phyloP scores from a whole-genome alignment of 208 protist genomes.

The Vickermania ingenoplastis region DNA sequence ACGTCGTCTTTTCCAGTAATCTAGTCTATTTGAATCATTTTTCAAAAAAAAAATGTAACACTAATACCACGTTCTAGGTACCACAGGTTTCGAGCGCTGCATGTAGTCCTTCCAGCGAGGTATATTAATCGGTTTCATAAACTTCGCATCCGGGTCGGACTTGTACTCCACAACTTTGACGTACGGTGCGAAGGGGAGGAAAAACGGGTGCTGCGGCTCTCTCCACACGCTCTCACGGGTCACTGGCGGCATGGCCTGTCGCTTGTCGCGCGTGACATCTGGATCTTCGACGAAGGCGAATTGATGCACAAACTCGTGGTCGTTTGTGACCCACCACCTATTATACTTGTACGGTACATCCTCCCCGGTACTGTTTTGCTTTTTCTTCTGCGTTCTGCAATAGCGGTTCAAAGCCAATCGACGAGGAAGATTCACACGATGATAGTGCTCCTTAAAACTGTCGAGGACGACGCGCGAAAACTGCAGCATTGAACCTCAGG shows the following conservation, averaged over 20 bases:
- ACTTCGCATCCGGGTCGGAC: constrained; percentile 82
- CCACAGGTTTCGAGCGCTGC: constrained; percentile 79
- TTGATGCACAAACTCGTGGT: constrained; percentile 87
- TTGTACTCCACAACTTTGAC: constrained; percentile 82
- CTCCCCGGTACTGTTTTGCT: constrained; percentile 1
- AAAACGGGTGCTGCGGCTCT: constrained; percentile 78
- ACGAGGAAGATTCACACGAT: constrained; percentile 76
- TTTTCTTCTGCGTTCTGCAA: constrained; percentile 30
- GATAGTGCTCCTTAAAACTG: constrained; percentile 87
- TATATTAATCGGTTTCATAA: constrained; percentile 76
- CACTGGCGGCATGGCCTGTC: constrained; percentile 45
- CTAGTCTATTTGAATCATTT: too few species aligned
- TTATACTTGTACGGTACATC: constrained; percentile 85
- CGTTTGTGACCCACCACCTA: constrained; percentile 82
- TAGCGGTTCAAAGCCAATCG: constrained; percentile 70
- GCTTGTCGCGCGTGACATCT: constrained; percentile 53
- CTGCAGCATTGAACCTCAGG: constrained; percentile 78
- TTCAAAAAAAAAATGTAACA: too few species aligned
- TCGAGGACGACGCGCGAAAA: constrained; percentile 33
- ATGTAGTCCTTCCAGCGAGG: constrained; percentile 90
- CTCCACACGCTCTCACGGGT: constrained; percentile 83
- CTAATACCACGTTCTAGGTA: constrained; percentile 87
- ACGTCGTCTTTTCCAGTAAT: too few species aligned
- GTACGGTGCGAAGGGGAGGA: constrained; percentile 81
- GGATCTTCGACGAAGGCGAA: constrained; percentile 83